Evolutionary conservation across 139 green algal genomes (phyloP), one percentile per base, ranked within the genome.

Genomic region (Trebouxia sp.): DNA sequence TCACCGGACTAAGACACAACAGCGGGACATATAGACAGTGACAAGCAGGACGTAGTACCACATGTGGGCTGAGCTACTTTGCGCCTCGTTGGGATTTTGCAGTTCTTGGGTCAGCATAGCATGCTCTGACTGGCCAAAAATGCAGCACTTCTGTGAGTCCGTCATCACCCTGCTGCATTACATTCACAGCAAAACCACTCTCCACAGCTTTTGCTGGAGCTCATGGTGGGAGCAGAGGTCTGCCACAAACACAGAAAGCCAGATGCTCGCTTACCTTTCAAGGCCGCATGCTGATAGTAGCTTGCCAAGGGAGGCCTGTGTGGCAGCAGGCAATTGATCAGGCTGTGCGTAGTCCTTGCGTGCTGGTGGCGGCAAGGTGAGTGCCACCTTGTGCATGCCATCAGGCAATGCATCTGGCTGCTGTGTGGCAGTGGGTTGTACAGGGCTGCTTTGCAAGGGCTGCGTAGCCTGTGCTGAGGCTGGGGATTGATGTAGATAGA

Each of bases 271-370:
- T 39, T 22, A 77, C 67, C 67, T 55, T 38, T 76, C 39, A 55
- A 91, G 26, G 41, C 88, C 88, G 26, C 83, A 85, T 20, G 88
- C 88, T 14, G 55, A 70, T 39, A 91, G 74, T 65, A 91, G 84
- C 75, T 85, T 84, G 70, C 62, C 37, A 28, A 91, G 76, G 37
- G 80, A 86, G 41, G 78, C 78, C 32, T 82, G 83, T n/a, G 81
- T 82, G 24, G 26, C 41, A 10, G 14, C 22, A 3, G 80, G 72
- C 28, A 85, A 38, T 5, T 55, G 53, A 37, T 83, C 77, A 41
- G 77, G 39, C n/a, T 62, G 56, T 14, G 79, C 80, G 1, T 81
- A 75, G 11, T 55, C 65, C 22, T 65, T 67, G n/a, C 80, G 62
- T 5, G 65, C 83, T 10, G 80, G 83, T 12, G 80, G 83, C 50